Base-by-base conservation (phyloP, 441 rosid genomes). In the Oxalis stricta region DNA sequence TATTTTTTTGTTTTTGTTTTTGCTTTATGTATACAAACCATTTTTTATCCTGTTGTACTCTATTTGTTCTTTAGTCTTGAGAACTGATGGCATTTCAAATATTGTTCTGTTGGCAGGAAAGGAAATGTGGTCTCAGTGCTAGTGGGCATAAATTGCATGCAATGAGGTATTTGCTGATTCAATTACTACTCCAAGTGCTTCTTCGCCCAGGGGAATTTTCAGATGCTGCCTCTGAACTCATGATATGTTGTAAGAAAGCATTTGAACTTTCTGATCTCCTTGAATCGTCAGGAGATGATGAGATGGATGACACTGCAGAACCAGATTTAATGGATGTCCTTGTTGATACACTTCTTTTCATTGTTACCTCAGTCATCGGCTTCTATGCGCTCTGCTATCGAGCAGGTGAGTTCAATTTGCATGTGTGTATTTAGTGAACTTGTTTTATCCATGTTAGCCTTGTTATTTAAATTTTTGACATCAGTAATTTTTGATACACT, bases 281-380 rank as follows among this genome's bases (percentile, higher is more conserved):
- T 14, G 65, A 71, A 20, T 63, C 66, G 30, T 68, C 70, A 9
- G 91, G 63, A 45, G 87, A 84, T 57, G 86, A 72, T 60, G 95
- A 75, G 57, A 44, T 63, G 38, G 80, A 63, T 18, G 45, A 52
- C 61, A 84, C 74, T 61, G 71, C 56, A 18, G 52, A 43, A 39
- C 89, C 91, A 13, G 71, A 83, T 62, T 64, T 81, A 52, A 79
- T 91, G 80, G 95, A 91, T 63, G 92, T 91, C 42, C 77, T 91
- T 20, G 76, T 81, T 29, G 96, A 91, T 59, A 75, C 95, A 24
- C 57, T 86, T 56, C 91, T 91, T n/a, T 42, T 81, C 94, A 22
- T 60, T 91, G 71, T 65, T 79, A 43, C 93, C 99, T 5, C 86
- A 91, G 63, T 73, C 99, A 60, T 74, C 99, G 17, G 88, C 91